Conservation (phyloP, 441 rosid genomes). For the Croton laevigatus region DNA sequence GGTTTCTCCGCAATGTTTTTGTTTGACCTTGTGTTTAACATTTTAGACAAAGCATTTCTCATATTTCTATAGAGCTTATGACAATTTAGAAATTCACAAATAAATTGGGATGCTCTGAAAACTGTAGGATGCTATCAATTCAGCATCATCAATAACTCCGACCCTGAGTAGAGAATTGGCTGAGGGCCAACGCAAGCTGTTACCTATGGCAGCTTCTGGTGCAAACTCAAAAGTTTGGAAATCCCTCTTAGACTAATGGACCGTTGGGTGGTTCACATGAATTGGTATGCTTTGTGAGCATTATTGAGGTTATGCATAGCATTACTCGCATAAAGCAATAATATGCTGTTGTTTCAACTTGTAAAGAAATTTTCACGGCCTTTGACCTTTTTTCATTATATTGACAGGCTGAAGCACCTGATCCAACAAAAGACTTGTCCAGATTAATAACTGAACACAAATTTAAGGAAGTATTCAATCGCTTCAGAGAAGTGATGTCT, state of each 20-base stretch:
- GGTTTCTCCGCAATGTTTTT: not conserved
- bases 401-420: slow-evolving; percentile 50
- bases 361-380: not conserved
- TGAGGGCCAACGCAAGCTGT: slow-evolving; percentile 60
- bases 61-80: not conserved
- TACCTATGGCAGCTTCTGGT: slow-evolving; percentile 62
- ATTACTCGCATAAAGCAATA: not conserved
- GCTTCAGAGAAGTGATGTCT: slow-evolving; percentile 67
- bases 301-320: not conserved
- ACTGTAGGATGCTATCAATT: slow-evolving; percentile 63
- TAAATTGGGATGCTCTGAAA: slow-evolving; percentile 12
- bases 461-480: slow-evolving; percentile 79
- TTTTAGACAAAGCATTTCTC: not conserved
- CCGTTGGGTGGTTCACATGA: slow-evolving; percentile 58
- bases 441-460: slow-evolving; percentile 57
- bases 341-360: not conserved
- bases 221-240: slow-evolving; percentile 44
- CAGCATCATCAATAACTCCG: slow-evolving; percentile 59
- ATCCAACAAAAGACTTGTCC: slow-evolving; percentile 67
- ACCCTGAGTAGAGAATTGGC: slow-evolving; percentile 67
- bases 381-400: slow-evolving; percentile 10
- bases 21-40: not conserved
- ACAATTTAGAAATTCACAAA: not conserved
- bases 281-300: slow-evolving; percentile 32
- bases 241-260: slow-evolving; percentile 52